Evolutionary conservation across 805 yeast genomes (phyloP), one percentile per base, ranked within the genome.

Genomic region (Cyberlindnera lachancei): DNA sequence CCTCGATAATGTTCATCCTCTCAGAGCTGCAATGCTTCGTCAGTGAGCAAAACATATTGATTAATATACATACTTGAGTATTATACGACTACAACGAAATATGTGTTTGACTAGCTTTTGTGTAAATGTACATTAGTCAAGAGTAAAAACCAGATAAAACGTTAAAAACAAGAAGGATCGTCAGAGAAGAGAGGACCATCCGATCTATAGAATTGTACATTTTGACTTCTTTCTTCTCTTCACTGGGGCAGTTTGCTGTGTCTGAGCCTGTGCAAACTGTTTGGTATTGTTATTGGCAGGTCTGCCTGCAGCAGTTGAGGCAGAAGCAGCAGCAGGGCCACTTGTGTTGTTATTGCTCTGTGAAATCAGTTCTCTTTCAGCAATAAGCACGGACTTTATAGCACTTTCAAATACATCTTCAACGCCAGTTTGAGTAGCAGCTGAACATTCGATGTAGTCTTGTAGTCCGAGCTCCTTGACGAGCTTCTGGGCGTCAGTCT

Each of bases 351-450:
- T 13, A 17, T n/a, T n/a, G 34, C 23, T 12, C 36, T 23, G 30
- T 7, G 34, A 36, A 18, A 30, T 18, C 10, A 37, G 8, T 18
- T 43, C 47, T 25, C 30, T 39, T 33, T 45, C 52, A 12, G 46
- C 34, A 17, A 27, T 30, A 34, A 79, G 66, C 10, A 80, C 88
- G 1, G 79, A 67, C 40, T 75, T 71, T 23, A 86, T 85, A 8
- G 95, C 94, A 37, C 63, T 75, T 48, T 87, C 95, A 46, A 87
- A 87, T 6, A 86, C 81, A 35, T 79, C 81, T 52, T 80, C 81
- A 29, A 87, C 86, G 12, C 95, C 95, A 33, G 68, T 70, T 59
- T 86, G 95, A 15, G 90, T 79, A 10, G 88, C 81, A 7, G 96
- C 95, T 5, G 95, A 84, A 57, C 95, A 86, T 61, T 87, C 96